phyloP scores from a whole-genome alignment of 805 yeast species.

The Nakazawaea holstii region DNA sequence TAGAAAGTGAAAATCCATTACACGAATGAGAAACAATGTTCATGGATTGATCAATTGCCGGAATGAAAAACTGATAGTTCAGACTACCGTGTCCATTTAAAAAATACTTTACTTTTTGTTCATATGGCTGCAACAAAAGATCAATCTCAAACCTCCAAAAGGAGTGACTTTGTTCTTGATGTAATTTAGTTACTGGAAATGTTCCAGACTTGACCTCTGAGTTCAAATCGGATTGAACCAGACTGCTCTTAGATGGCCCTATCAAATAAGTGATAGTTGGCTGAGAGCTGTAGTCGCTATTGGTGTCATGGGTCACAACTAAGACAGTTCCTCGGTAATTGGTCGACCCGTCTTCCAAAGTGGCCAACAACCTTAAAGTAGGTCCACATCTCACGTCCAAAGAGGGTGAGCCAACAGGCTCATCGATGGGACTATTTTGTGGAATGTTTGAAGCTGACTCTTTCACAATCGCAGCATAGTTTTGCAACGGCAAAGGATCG shows the following conservation, averaged over 20 bases:
- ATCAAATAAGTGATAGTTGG: slow-evolving; percentile 28
- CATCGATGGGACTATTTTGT: slow-evolving; percentile 8
- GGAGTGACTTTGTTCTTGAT: slow-evolving; percentile 27
- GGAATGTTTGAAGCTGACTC: slow-evolving; percentile 14
- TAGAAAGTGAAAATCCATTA: slow-evolving; percentile 80
- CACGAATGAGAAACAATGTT: slow-evolving; percentile 82
- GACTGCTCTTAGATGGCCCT: slow-evolving; percentile 25
- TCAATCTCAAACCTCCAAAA: slow-evolving; percentile 67
- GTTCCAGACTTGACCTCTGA: slow-evolving; percentile 28
- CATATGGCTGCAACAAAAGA: slow-evolving; percentile 40
- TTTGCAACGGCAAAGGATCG: slow-evolving; percentile 22
- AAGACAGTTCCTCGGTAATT: slow-evolving; percentile 67
- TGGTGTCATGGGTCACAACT: slow-evolving; percentile 49
- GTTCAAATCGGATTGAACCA: slow-evolving; percentile 11
- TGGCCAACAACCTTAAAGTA: slow-evolving; percentile 58
- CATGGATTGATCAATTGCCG: slow-evolving; percentile 61
- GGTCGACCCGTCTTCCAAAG: slow-evolving; percentile 40
- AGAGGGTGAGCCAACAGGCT: slow-evolving; percentile 21
- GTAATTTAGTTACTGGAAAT: slow-evolving; percentile 41
- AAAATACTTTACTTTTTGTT: slow-evolving; percentile 59
- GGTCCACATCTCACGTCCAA: slow-evolving; percentile 73
- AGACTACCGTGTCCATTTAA: slow-evolving; percentile 38
- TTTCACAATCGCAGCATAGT: slow-evolving; percentile 17
- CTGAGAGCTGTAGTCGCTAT: slow-evolving; percentile 16
- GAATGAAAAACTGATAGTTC: slow-evolving; percentile 63